Percentiles rank a stretch among this genome's conserved stretches.
Conservation (phyloP, 371 early-diverging fungal species). For the Apophysomyces elegans region DNA sequence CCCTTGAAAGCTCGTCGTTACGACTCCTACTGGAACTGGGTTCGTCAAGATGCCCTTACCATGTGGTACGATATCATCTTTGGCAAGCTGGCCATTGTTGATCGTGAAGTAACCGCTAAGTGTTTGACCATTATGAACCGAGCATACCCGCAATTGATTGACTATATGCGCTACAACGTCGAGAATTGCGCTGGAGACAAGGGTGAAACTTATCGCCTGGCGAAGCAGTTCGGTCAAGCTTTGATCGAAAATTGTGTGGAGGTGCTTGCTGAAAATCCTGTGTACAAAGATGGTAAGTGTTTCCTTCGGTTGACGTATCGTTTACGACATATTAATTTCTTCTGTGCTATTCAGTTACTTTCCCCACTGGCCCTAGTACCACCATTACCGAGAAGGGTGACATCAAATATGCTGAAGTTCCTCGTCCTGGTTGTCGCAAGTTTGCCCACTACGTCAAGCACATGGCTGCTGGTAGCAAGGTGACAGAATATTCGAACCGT, state of each 20-base stretch:
- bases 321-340: background rate
- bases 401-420: slow-evolving; percentile 82
- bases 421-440: slow-evolving; percentile 69
- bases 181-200: slow-evolving; percentile 73
- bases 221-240: slow-evolving; percentile 80
- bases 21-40: slow-evolving; percentile 98
- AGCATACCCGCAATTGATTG: slow-evolving; percentile 77
- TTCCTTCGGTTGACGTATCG: background rate
- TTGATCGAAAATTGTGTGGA: slow-evolving; percentile 89
- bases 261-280: slow-evolving; percentile 76
- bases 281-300: slow-evolving; percentile 83
- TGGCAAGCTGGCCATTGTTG: slow-evolving; percentile 86
- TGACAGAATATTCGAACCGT: slow-evolving; percentile 72
- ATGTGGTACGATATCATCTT: slow-evolving; percentile 93
- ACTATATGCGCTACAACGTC: slow-evolving; percentile 88
- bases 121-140: slow-evolving; percentile 94
- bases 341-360: slow-evolving; percentile 40
- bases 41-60: slow-evolving; percentile 89
- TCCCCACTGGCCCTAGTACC: slow-evolving; percentile 86
- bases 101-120: slow-evolving; percentile 92
- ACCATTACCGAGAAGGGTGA: slow-evolving; percentile 79
- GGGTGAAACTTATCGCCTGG: slow-evolving; percentile 83
- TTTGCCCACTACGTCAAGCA: slow-evolving; percentile 73
- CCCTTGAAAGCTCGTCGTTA: slow-evolving; percentile 86
- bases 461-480: slow-evolving; percentile 73